These are phyloP conservation scores for Trametes pubescens DNA, from an alignment of 1,284 basidiomycete species.

Conservation along the genomic window DNA sequence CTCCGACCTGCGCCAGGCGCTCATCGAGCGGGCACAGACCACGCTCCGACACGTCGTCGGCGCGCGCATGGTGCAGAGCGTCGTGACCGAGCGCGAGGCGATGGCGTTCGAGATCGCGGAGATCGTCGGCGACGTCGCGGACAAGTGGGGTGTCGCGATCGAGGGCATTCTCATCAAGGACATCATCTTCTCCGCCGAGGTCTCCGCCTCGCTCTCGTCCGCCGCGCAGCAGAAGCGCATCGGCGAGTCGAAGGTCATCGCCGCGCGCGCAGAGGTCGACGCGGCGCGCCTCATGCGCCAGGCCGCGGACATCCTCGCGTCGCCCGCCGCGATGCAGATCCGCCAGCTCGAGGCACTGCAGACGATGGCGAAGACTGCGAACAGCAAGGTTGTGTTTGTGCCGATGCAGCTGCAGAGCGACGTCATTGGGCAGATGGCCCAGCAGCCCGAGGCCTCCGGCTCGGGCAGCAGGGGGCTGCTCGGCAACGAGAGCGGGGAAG, in stretches of 20 bases:
- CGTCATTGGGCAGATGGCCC: constrained; percentile 58
- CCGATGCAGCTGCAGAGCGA: constrained; percentile 91
- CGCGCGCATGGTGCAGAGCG: constrained; percentile 84
- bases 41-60: constrained; percentile 96
- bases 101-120: constrained; percentile 97
- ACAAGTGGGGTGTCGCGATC: constrained; percentile 95
- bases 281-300: constrained; percentile 94
- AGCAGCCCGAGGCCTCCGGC: constrained; percentile 42
- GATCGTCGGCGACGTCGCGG: constrained; percentile 88
- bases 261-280: constrained; percentile 95
- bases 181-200: constrained; percentile 91
- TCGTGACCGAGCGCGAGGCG: constrained; percentile 94
- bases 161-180: constrained; percentile 96
- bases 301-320: constrained; percentile 91
- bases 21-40: constrained; percentile 94
- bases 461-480: constrained; percentile 42
- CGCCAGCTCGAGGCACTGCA: constrained; percentile 91
- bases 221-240: constrained; percentile 96
- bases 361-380: constrained; percentile 75
- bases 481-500: constrained; percentile 53
- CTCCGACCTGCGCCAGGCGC: constrained; percentile 85
- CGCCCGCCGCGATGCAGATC: constrained; percentile 97
- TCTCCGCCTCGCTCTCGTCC: constrained; percentile 91
- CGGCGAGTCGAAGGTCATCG: constrained; percentile 96
- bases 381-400: constrained; percentile 92